A percentile compares a stretch with the other conserved stretches of the same genome.
Conservation (phyloP, 2,329 filamentous ascomycete genomes). For the Ceratocystis cubensis region DNA sequence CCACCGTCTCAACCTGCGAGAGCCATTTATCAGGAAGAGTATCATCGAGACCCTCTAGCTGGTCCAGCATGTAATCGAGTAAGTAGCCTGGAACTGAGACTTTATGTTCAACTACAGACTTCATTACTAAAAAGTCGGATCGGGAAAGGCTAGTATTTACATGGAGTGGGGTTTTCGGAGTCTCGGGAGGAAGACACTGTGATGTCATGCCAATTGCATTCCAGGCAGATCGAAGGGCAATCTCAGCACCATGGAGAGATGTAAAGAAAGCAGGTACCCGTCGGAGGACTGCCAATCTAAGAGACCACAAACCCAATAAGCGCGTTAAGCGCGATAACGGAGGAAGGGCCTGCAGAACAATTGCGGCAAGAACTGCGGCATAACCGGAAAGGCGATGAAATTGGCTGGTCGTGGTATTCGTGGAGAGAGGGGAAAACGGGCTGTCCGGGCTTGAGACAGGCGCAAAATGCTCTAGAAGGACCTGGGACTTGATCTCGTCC, state of each 20-base stretch:
- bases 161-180: constrained; percentile 5
- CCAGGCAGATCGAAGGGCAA: constrained; percentile 55
- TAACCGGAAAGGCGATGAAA: constrained; percentile 12
- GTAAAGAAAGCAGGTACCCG: constrained; percentile 57
- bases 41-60: constrained; percentile 70
- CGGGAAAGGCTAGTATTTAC: constrained; percentile 27
- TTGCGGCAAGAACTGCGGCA: constrained; percentile 79
- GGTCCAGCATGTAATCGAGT: constrained; percentile 77
- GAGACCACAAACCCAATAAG: constrained; percentile 65
- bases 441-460: constrained; percentile 34
- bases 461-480: constrained; percentile 67
- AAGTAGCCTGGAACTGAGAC: constrained; percentile 57
- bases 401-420: not conserved
- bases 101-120: constrained; percentile 51
- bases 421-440: constrained; percentile 35
- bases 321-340: constrained; percentile 60
- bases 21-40: constrained; percentile 80
- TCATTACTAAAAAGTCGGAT: constrained; percentile 46
- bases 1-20: constrained; percentile 68
- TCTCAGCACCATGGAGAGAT: constrained; percentile 53
- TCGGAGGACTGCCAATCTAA: constrained; percentile 61
- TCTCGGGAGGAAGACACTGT: constrained; percentile 14
- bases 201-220: constrained; percentile 38
- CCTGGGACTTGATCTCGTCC: constrained; percentile 80
- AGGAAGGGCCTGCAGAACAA: constrained; percentile 78